These are phyloP conservation scores for Corylus avellana DNA, from an alignment of 306 rosid genomes.

Conservation along the genomic window DNA sequence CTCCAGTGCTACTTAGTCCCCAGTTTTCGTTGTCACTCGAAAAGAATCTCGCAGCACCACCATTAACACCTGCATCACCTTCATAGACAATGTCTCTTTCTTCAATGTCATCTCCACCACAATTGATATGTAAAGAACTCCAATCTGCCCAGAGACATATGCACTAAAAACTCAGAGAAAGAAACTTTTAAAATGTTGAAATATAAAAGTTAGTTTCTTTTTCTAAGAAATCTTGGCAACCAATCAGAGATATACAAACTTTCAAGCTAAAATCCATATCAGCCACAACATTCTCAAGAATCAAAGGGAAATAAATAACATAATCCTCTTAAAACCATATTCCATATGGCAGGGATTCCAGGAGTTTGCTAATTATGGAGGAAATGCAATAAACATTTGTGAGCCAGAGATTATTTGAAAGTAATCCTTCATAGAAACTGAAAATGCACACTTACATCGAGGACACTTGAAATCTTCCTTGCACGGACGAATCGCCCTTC, in stretches of 20 bases:
- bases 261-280: not conserved
- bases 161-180: not conserved
- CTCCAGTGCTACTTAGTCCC: slow-evolving; percentile 54
- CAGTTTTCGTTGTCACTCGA: slow-evolving; percentile 9
- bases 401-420: not conserved
- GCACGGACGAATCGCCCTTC: not conserved
- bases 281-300: not conserved
- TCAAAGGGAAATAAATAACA: not conserved
- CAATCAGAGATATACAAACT: not conserved
- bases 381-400: not conserved
- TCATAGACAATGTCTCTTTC: slow-evolving; percentile 5
- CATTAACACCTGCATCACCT: slow-evolving; percentile 39
- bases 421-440: not conserved
- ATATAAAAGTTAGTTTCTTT: not conserved
- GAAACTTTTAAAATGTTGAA: no score
- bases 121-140: not conserved
- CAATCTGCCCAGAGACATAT: not conserved
- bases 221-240: not conserved
- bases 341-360: not conserved
- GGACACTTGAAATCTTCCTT: not conserved
- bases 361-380: not conserved
- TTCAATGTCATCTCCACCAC: not conserved
- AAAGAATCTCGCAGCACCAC: slow-evolving; percentile 32
- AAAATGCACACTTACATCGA: not conserved
- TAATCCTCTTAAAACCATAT: not conserved